These are phyloP conservation scores for Metroxylon sagu DNA, from an alignment of 176 grass and related monocot genomes.

Conservation along the genomic window DNA sequence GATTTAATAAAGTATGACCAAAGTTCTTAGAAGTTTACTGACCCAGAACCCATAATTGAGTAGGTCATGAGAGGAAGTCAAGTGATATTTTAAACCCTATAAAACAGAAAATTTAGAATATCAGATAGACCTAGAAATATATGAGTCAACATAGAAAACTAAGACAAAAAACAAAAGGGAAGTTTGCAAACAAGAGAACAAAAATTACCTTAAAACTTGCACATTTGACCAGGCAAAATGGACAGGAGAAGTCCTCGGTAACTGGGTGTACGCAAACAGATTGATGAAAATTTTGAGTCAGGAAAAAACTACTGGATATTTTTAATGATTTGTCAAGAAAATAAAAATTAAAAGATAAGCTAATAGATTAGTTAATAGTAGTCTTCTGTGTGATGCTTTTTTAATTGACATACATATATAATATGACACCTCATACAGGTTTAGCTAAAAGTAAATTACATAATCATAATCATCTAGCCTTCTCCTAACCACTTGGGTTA, in stretches of 20 bases:
- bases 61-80: slow-evolving; percentile 78
- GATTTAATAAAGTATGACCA: slow-evolving; percentile 11
- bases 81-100: slow-evolving; percentile 78
- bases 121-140: slow-evolving; percentile 15
- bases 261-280: slow-evolving; percentile 44
- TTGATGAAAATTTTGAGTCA: slow-evolving; percentile 9
- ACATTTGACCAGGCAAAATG: slow-evolving; percentile 83
- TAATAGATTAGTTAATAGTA: too few relatives aligned
- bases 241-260: slow-evolving; percentile 94
- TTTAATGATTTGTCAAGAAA: too few relatives aligned
- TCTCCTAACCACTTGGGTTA: too few relatives aligned
- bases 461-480: too few relatives aligned
- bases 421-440: too few relatives aligned
- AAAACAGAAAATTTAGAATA: slow-evolving; percentile 3
- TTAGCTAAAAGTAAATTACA: too few relatives aligned
- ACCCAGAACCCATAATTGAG: slow-evolving; percentile 96
- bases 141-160: slow-evolving; percentile 12
- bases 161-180: neutral
- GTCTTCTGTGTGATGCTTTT: too few relatives aligned
- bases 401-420: too few relatives aligned
- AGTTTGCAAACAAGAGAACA: neutral
- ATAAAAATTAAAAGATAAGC: too few relatives aligned
- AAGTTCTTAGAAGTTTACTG: slow-evolving; percentile 59
- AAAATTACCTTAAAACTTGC: slow-evolving; percentile 87
- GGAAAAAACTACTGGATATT: too few relatives aligned